Percentiles rank a stretch among this genome's conserved stretches.
phyloP scores from a whole-genome alignment of 1,284 basidiomycete genomes.

The Cryptococcus amylolentus region DNA sequence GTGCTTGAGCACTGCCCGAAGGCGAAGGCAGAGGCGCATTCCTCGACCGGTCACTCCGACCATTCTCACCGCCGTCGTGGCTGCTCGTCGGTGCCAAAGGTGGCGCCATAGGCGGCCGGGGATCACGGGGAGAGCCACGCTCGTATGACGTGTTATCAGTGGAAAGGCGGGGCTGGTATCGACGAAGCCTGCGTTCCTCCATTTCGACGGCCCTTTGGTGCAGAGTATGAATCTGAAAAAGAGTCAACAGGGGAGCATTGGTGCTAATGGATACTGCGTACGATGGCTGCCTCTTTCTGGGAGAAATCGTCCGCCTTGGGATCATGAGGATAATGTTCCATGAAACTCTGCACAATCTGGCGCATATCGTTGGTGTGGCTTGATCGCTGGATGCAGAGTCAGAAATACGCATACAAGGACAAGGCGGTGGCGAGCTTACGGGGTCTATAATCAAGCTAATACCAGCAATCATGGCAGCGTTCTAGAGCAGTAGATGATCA shows the following conservation, averaged over 20 bases:
- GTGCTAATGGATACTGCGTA: slow-evolving; percentile 12
- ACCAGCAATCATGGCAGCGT: slow-evolving; percentile 48
- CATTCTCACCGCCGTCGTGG: slow-evolving; percentile 3
- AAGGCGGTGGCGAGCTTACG: slow-evolving; percentile 9
- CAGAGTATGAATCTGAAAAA: slow-evolving; percentile 38
- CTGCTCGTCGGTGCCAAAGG: slow-evolving; percentile 5
- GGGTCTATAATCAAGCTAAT: slow-evolving; percentile 44
- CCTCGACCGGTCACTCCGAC: not conserved
- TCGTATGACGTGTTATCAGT: slow-evolving; percentile 33
- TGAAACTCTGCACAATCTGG: slow-evolving; percentile 36
- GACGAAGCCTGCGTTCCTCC: slow-evolving; percentile 20
- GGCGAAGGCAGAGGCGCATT: slow-evolving; percentile 7
- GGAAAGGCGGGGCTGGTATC: slow-evolving; percentile 13
- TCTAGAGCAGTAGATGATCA: slow-evolving; percentile 19
- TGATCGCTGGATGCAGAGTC: slow-evolving; percentile 13
- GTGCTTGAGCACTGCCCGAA: slow-evolving; percentile 2
- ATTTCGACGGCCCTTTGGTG: slow-evolving; percentile 34
- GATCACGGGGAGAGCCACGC: slow-evolving; percentile 11
- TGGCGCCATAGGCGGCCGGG: slow-evolving; percentile 3
- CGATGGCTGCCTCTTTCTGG: slow-evolving; percentile 43
- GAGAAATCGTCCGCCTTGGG: slow-evolving; percentile 39
- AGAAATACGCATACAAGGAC: not conserved
- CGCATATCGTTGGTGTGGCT: slow-evolving; percentile 39
- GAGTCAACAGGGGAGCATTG: not conserved
- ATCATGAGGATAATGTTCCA: slow-evolving; percentile 37